These are phyloP conservation scores for Seminavis robusta DNA, from an alignment of 108 stramenopile genomes.

Conservation along the genomic window DNA sequence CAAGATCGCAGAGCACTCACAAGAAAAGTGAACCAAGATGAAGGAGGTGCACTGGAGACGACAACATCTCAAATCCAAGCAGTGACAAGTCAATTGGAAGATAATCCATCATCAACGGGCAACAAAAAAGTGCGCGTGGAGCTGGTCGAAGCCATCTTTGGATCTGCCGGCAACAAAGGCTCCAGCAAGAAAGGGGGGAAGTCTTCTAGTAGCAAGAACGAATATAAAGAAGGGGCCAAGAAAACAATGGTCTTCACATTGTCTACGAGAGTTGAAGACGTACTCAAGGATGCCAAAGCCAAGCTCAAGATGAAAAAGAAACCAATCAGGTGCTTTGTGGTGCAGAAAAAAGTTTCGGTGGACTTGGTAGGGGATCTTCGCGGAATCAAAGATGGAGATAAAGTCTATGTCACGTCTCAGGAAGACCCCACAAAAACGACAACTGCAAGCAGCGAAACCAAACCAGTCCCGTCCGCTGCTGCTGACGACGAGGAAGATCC, in stretches of 20 bases:
- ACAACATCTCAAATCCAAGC: no score
- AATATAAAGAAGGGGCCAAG: constrained; percentile 35
- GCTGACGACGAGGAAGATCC: no score
- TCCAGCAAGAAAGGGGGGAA: constrained; percentile 12
- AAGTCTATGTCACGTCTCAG: constrained; percentile 39
- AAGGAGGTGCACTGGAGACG: no score
- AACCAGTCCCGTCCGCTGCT: no score
- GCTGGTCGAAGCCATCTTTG: constrained; percentile 50
- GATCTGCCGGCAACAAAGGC: not conserved
- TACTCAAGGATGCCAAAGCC: constrained; percentile 35
- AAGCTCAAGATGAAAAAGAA: constrained; percentile 52
- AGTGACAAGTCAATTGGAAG: no score
- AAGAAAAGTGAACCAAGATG: no score
- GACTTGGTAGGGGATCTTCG: constrained; percentile 35
- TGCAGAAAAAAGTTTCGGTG: constrained; percentile 15
- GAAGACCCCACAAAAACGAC: no score
- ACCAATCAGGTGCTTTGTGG: constrained; percentile 35
- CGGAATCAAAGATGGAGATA: constrained; percentile 46
- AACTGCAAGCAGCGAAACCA: no score
- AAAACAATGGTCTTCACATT: constrained; percentile 46
- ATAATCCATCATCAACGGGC: not conserved
- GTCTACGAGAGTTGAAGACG: constrained; percentile 18
- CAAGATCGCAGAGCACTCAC: constrained; percentile 18
- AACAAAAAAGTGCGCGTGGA: constrained; percentile 36
- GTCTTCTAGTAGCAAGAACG: not conserved